A percentile compares a stretch with the other conserved stretches of the same genome.
phyloP scores from a whole-genome alignment of 1,139 yeast genomes.

The Dujonia santamariae region DNA sequence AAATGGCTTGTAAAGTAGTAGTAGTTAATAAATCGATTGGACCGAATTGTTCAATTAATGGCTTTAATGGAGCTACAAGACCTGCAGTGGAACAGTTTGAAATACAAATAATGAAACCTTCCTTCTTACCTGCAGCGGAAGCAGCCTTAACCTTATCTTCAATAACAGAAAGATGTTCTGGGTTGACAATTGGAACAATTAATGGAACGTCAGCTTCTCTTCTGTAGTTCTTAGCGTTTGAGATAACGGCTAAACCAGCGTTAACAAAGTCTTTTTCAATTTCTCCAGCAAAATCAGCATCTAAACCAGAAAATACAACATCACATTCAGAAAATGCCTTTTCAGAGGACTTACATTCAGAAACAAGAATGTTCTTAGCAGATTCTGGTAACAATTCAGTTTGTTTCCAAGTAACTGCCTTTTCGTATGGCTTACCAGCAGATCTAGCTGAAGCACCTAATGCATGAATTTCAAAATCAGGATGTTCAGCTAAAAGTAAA shows the following conservation, averaged over 20 bases:
- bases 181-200: slow-evolving; percentile 91
- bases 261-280: slow-evolving; percentile 83
- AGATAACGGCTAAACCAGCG: slow-evolving; percentile 78
- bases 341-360: slow-evolving; percentile 69
- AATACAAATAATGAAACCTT: slow-evolving; percentile 89
- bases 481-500: slow-evolving; percentile 78
- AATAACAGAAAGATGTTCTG: slow-evolving; percentile 84
- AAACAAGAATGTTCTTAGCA: slow-evolving; percentile 62
- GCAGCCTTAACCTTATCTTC: slow-evolving; percentile 57
- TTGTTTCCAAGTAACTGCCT: slow-evolving; percentile 95
- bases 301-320: slow-evolving; percentile 91
- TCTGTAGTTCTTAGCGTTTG: slow-evolving; percentile 96
- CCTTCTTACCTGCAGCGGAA: slow-evolving; percentile 50
- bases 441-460: slow-evolving; percentile 94
- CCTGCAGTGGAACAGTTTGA: slow-evolving; percentile 99
- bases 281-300: slow-evolving; percentile 89
- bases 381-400: slow-evolving; percentile 72
- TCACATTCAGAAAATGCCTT: slow-evolving; percentile 82
- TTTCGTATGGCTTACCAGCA: slow-evolving; percentile 82
- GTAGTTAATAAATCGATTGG: slow-evolving; percentile 84
- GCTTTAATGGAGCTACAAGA: slow-evolving; percentile 92
- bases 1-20: slow-evolving; percentile 93
- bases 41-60: slow-evolving; percentile 83
- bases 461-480: slow-evolving; percentile 79
- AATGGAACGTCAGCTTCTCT: slow-evolving; percentile 85